phyloP scores from a whole-genome alignment of 2,329 filamentous ascomycete species.

The Botrytis sinoallii region DNA sequence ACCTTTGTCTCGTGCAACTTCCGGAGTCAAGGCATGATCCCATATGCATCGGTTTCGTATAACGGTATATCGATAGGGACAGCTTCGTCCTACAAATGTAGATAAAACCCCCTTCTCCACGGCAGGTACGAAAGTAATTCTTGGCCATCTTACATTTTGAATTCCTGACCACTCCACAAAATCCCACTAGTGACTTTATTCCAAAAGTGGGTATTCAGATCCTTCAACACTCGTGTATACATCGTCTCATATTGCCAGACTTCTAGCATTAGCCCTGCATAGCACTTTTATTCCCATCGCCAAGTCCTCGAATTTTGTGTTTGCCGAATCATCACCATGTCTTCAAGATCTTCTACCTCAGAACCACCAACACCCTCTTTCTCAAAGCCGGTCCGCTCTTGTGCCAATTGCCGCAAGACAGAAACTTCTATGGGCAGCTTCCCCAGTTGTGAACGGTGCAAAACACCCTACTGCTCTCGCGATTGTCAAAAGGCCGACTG shows the following conservation, averaged over 20 bases:
- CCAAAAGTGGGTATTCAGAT: neutral
- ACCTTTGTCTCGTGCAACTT: neutral
- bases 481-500: slow-evolving; percentile 9
- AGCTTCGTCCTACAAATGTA: slow-evolving; percentile 6
- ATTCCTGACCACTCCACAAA: neutral
- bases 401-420: neutral
- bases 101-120: slow-evolving; percentile 2
- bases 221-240: neutral
- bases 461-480: slow-evolving; percentile 4
- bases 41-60: neutral
- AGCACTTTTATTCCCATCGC: neutral
- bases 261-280: neutral
- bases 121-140: neutral
- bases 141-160: neutral
- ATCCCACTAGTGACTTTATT: neutral
- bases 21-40: slow-evolving; percentile 1
- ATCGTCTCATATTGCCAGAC: neutral
- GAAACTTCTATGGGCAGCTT: slow-evolving; percentile 2
- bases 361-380: neutral
- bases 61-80: neutral
- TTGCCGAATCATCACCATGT: slow-evolving; percentile 2
- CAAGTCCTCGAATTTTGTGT: neutral
- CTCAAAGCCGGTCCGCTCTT: neutral
- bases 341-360: slow-evolving; percentile 6
- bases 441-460: slow-evolving; percentile 5